Evolutionary conservation across 2,329 filamentous ascomycete genomes (phyloP), one percentile per base, ranked within the genome.

Genomic region (Sphaerulina vaccinii): DNA sequence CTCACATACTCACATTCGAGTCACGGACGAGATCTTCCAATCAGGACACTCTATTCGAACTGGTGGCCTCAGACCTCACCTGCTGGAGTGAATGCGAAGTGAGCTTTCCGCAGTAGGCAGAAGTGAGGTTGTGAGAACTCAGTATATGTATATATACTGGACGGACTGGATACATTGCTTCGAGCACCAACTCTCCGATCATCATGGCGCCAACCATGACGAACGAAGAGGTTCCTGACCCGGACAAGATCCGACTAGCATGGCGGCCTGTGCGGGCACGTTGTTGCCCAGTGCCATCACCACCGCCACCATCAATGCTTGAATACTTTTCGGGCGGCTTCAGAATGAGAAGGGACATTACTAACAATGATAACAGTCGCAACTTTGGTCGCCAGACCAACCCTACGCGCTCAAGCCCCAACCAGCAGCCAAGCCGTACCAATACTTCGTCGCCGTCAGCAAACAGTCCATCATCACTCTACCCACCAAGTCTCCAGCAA

Each of bases 371-470:
- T 16, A 22, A 35, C 40, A 68, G 67, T 44, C 67, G 66, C 58
- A 66, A 65, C 55, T 66, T 68, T 43, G 65, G 62, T 36, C 61
- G 61, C 29, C 51, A 64, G 58, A 55, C 52, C 54, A 56, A 56
- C 41, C 54, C 56, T 47, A 58, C 54, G 37, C 62, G 54, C 39
- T 50, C 56, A 27, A 62, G 54, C 51, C 59, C 59, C 41, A 62
- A 55, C 38, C 59, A 61, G 45, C 62, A 64, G 48, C 62, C 66
- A 45, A 66, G 57, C 52, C 66, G 65, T 44, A 52, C 44, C 49
- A 67, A 63, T 58, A 65, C 57, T 27, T 59, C 65, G 3, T 67
- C 66, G 32, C 65, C 68, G 18, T 62, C 63, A 21, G 59, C 59
- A 11, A 66, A 66, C 59, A 66, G 62, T 48, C 60, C 62, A 22